phyloP scores from a whole-genome alignment of 805 yeast genomes.

The Kuraishia ogatae region DNA sequence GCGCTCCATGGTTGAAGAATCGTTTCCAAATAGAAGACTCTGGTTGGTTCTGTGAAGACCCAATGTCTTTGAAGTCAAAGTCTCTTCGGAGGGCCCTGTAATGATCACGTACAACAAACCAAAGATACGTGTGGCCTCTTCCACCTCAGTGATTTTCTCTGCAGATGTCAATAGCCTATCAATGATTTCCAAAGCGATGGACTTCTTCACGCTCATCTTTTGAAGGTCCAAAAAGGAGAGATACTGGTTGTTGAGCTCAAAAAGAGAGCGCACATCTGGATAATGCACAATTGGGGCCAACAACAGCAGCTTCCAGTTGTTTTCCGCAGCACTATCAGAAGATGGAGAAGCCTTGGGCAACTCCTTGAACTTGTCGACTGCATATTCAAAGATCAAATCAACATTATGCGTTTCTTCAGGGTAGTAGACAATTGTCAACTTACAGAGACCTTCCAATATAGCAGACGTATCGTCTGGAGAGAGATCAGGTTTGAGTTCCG shows the following conservation, averaged over 20 bases:
- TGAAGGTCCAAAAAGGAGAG: slow-evolving; percentile 47
- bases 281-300: slow-evolving; percentile 40
- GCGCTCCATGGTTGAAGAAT: slow-evolving; percentile 10
- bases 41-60: slow-evolving; percentile 21
- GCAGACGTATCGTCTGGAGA: slow-evolving; percentile 56
- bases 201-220: slow-evolving; percentile 40
- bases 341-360: slow-evolving; percentile 8
- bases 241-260: slow-evolving; percentile 39
- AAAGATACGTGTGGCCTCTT: slow-evolving; percentile 52
- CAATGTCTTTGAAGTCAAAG: slow-evolving; percentile 26
- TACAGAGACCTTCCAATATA: slow-evolving; percentile 57
- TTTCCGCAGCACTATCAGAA: slow-evolving; percentile 19
- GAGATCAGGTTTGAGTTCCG: slow-evolving; percentile 53
- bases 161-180: slow-evolving; percentile 39
- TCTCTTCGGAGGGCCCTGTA: slow-evolving; percentile 16
- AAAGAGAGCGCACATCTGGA: slow-evolving; percentile 21
- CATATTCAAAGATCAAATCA: slow-evolving; percentile 51
- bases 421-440: slow-evolving; percentile 57
- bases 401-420: slow-evolving; percentile 53
- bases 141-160: slow-evolving; percentile 28
- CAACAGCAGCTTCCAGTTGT: slow-evolving; percentile 36
- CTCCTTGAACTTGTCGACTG: slow-evolving; percentile 27
- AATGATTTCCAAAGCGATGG: slow-evolving; percentile 53
- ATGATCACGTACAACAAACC: slow-evolving; percentile 50
- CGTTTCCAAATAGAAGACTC: slow-evolving; percentile 18